A percentile compares a stretch with the other conserved stretches of the same genome.
Conservation (phyloP, 2,329 filamentous ascomycete genomes). For the Rhinocladiella mackenziei region DNA sequence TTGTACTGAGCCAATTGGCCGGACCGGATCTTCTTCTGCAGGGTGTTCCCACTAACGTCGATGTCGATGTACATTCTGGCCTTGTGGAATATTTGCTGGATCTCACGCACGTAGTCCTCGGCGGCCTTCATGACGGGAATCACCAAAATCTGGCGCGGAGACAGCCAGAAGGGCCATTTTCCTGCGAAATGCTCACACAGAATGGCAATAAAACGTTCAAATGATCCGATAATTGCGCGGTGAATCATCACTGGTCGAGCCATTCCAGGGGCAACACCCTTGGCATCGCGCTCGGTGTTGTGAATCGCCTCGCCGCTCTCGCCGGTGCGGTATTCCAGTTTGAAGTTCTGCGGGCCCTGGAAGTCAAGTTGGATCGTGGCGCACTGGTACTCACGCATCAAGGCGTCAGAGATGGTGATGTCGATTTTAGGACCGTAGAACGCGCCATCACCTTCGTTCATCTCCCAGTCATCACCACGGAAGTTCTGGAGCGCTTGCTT, state of each 20-base stretch:
- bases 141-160: constrained; percentile 48
- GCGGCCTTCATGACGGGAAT: constrained; percentile 49
- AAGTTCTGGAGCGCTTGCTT: constrained; percentile 77
- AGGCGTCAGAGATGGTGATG: constrained; percentile 84
- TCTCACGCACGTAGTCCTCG: constrained; percentile 48
- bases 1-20: constrained; percentile 49
- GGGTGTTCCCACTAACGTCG: constrained; percentile 47
- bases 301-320: constrained; percentile 52
- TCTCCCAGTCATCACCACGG: constrained; percentile 70
- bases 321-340: constrained; percentile 77
- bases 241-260: constrained; percentile 51
- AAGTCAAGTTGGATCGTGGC: constrained; percentile 95
- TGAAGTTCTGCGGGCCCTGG: constrained; percentile 79
- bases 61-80: constrained; percentile 48
- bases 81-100: constrained; percentile 43
- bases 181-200: constrained; percentile 50
- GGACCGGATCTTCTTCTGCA: constrained; percentile 51
- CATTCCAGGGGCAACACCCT: constrained; percentile 39
- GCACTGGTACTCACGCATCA: constrained; percentile 80
- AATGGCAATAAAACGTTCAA: constrained; percentile 51
- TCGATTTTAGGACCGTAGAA: constrained; percentile 99
- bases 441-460: constrained; percentile 91
- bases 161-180: constrained; percentile 53
- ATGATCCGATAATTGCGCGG: constrained; percentile 49
- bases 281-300: constrained; percentile 32